Percentiles rank a stretch among this genome's conserved stretches.
phyloP scores from a whole-genome alignment of 2,329 filamentous ascomycete species.

The Endothia cerciana region DNA sequence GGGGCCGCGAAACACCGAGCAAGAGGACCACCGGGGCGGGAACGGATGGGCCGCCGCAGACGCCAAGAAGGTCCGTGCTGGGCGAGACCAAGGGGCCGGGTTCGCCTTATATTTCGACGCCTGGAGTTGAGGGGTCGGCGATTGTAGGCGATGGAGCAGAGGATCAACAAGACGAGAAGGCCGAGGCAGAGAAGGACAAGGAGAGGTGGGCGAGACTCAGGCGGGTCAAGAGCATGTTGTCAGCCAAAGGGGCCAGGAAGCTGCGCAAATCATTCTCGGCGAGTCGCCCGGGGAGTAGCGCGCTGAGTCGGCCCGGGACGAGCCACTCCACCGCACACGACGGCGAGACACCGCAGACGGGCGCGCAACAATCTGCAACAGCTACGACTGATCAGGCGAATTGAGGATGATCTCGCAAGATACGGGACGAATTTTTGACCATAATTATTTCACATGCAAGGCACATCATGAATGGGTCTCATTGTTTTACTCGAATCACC shows the following conservation, averaged over 20 bases:
- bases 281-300: constrained; percentile 44
- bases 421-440: too few species aligned
- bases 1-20: constrained; percentile 40
- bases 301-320: constrained; percentile 30
- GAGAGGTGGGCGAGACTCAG: constrained; percentile 74
- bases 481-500: neutral
- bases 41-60: constrained; percentile 13
- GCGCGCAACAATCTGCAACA: neutral
- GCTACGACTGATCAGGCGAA: neutral
- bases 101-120: constrained; percentile 20
- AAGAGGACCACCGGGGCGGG: constrained; percentile 32
- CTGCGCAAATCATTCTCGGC: constrained; percentile 42
- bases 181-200: constrained; percentile 65
- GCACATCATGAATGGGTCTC: too few species aligned
- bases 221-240: constrained; percentile 72
- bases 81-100: constrained; percentile 3
- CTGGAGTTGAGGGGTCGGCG: constrained; percentile 31
- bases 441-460: too few species aligned
- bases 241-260: constrained; percentile 64
- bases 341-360: constrained; percentile 2
- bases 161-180: constrained; percentile 53
- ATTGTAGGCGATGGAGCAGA: constrained; percentile 38
- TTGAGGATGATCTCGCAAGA: neutral
- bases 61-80: constrained; percentile 17
- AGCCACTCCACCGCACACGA: constrained; percentile 25